Evolutionary conservation across 805 yeast genomes (phyloP).

Genomic region (Ogataea dorogensis): DNA sequence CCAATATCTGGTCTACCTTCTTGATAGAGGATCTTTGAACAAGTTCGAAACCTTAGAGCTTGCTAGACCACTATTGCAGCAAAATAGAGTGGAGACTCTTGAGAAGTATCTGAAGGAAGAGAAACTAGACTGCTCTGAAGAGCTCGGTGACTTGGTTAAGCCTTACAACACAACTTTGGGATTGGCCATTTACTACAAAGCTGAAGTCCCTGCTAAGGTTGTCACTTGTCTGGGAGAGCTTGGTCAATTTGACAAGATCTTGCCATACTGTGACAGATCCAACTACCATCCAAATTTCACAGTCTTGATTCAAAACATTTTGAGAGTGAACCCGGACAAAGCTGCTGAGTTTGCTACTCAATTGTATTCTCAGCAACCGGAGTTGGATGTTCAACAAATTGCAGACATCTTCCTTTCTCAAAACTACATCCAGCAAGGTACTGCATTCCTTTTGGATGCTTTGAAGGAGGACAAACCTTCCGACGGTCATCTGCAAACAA

Average conservation of each 20-base stretch:
- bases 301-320: conserved; percentile 82
- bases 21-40: conserved; percentile 91
- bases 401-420: conserved; percentile 95
- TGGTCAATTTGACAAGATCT: conserved; percentile 93
- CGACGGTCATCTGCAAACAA: conserved; percentile 94
- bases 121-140: conserved; percentile 93
- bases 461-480: conserved; percentile 90
- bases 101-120: conserved; percentile 97
- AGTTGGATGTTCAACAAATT: conserved; percentile 76
- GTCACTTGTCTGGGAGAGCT: conserved; percentile 90
- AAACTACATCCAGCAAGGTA: conserved; percentile 94
- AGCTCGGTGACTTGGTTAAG: conserved; percentile 93
- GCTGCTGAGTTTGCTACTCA: conserved; percentile 96
- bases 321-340: conserved; percentile 93
- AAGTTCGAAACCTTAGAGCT: conserved; percentile 91
- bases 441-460: conserved; percentile 94
- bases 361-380: conserved; percentile 61
- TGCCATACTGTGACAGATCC: conserved; percentile 90
- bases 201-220: conserved; percentile 82
- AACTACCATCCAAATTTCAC: conserved; percentile 88
- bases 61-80: conserved; percentile 93
- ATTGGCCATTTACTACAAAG: conserved; percentile 83
- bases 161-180: conserved; percentile 84
- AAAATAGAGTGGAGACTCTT: conserved; percentile 86
- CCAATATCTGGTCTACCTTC: conserved; percentile 85